These are phyloP conservation scores for Paramecium pentaurelia DNA, from an alignment of 73 alveolate species.

Conservation along the genomic window DNA sequence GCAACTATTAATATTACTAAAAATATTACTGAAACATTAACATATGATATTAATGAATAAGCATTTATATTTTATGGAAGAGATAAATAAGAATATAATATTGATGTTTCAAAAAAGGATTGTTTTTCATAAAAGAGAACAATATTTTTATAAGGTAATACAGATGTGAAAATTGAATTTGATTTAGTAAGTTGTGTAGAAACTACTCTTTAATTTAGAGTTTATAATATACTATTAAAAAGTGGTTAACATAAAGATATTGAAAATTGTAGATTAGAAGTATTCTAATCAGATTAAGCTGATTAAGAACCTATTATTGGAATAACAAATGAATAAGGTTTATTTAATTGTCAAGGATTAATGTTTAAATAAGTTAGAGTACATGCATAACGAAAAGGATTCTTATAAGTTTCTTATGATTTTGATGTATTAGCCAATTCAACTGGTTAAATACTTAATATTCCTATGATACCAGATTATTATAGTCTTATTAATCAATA, in stretches of 20 bases:
- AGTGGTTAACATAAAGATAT: conserved; percentile 15
- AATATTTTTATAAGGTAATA: background rate
- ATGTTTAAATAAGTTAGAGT: conserved; percentile 40
- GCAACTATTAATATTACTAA: background rate
- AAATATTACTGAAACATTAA: background rate
- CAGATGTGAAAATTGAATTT: background rate
- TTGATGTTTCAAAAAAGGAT: conserved; percentile 22
- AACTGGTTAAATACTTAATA: conserved; percentile 8
- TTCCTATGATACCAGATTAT: conserved; percentile 40
- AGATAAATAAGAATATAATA: background rate
- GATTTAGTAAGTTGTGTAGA: conserved; percentile 49
- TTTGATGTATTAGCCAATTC: conserved; percentile 43
- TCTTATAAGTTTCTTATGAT: background rate
- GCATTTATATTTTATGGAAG: conserved; percentile 36
- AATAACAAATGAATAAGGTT: background rate
- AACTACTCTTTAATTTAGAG: conserved; percentile 14
- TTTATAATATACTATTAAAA: background rate
- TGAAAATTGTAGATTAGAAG: conserved; percentile 12
- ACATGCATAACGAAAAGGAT: conserved; percentile 41
- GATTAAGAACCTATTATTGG: conserved; percentile 31
- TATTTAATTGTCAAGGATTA: conserved; percentile 1
- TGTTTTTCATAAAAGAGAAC: background rate
- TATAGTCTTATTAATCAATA: background rate
- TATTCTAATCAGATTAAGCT: conserved; percentile 1
- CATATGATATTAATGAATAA: background rate